Evolutionary conservation across 1,284 basidiomycete genomes (phyloP).

Genomic region (Puccinia coronata): DNA sequence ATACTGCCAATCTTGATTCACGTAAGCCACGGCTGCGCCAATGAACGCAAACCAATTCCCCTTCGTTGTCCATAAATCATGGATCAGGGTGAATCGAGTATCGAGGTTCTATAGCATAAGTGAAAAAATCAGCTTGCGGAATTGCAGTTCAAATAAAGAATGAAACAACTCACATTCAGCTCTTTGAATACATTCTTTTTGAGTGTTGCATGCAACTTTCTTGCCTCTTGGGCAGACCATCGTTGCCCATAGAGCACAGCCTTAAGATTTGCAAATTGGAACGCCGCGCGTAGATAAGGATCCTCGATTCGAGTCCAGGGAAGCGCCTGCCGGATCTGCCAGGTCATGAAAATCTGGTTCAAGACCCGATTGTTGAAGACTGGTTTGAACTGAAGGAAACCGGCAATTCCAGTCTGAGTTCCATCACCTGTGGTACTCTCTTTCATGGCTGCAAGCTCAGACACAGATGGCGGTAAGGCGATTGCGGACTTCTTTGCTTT

Average conservation of each 20-base stretch:
- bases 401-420: background rate
- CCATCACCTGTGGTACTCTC: background rate
- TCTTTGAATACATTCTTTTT: too few relatives aligned
- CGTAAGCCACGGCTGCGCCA: too few relatives aligned
- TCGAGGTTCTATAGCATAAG: background rate
- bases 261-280: background rate
- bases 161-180: too few relatives aligned
- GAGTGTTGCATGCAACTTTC: too few relatives aligned
- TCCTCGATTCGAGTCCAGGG: background rate
- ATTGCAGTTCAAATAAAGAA: too few relatives aligned
- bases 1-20: too few relatives aligned
- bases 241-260: background rate
- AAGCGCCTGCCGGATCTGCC: background rate
- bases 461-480: background rate
- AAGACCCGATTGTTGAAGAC: background rate
- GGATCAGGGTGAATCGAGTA: background rate
- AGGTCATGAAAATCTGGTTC: background rate
- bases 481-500: background rate
- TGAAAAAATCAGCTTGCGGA: background rate
- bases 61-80: too few relatives aligned
- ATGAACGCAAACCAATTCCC: constrained; percentile 3
- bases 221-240: background rate
- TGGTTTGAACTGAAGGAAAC: background rate
- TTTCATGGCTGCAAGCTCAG: background rate
- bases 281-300: too few relatives aligned